phyloP scores from a whole-genome alignment of 441 rosid genomes.

The Gossypium davidsonii region DNA sequence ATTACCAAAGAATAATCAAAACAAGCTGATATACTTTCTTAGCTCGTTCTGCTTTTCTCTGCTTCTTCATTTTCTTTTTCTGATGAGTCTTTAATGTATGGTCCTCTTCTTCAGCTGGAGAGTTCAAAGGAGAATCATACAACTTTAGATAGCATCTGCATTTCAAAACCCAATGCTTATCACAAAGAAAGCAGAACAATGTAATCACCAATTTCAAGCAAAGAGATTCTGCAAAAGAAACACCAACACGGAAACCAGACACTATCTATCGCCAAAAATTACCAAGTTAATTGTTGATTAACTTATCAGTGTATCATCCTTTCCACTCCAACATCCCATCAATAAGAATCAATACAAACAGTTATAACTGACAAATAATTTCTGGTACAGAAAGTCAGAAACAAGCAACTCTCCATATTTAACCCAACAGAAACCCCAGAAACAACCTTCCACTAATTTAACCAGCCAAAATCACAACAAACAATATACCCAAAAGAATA shows the following conservation, averaged over 20 bases:
- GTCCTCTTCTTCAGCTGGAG: slow-evolving; percentile 68
- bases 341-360: neutral
- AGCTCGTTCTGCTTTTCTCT: slow-evolving; percentile 92
- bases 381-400: neutral
- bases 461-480: neutral
- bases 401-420: neutral
- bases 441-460: neutral
- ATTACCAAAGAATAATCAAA: slow-evolving; percentile 14
- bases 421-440: neutral
- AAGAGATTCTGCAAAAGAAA: neutral
- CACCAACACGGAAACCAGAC: neutral
- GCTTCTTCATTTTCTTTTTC: slow-evolving; percentile 90
- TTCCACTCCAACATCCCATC: neutral
- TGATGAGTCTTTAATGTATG: slow-evolving; percentile 80
- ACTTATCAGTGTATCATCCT: neutral
- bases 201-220: neutral
- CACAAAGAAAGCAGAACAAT: neutral
- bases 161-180: slow-evolving; percentile 20
- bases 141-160: slow-evolving; percentile 87
- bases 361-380: neutral
- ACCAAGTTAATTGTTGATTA: neutral
- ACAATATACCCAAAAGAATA: neutral
- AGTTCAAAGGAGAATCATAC: slow-evolving; percentile 76
- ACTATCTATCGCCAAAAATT: neutral
- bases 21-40: slow-evolving; percentile 58